phyloP scores from a whole-genome alignment of 768 basidiomycete genomes.

The Leccinum variicolor region DNA sequence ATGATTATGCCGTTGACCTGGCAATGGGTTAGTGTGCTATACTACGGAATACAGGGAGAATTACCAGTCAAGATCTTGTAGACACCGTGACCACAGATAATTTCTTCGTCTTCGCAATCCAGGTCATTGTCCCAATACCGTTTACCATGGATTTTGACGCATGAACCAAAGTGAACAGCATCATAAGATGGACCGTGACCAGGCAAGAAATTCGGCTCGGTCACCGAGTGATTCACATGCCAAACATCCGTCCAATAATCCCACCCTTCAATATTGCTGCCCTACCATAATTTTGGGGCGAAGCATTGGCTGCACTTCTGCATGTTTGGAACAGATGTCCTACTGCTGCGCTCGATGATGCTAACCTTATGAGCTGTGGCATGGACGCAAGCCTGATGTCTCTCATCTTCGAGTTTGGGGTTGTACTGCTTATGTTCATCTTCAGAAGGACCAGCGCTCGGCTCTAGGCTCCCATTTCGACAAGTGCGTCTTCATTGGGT shows the following conservation, averaged over 20 bases:
- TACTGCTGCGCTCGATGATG: not conserved
- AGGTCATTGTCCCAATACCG: not conserved
- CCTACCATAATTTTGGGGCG: too few species aligned
- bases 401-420: not conserved
- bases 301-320: too few species aligned
- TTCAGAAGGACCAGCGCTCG: too few species aligned
- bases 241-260: too few species aligned
- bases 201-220: too few species aligned
- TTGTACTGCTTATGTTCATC: too few species aligned
- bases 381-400: not conserved
- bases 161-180: not conserved
- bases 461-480: too few species aligned
- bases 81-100: constrained; percentile 1
- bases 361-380: not conserved
- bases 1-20: not conserved
- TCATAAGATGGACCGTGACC: not conserved
- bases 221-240: too few species aligned
- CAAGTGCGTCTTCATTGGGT: too few species aligned
- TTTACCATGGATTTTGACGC: not conserved
- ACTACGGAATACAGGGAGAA: too few species aligned
- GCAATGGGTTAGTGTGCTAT: not conserved
- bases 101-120: not conserved
- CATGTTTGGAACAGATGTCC: not conserved
- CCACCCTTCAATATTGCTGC: too few species aligned
- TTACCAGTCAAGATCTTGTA: constrained; percentile 2